Conservation (phyloP, 305 asterid genomes). For the Nicotiana rustica region DNA sequence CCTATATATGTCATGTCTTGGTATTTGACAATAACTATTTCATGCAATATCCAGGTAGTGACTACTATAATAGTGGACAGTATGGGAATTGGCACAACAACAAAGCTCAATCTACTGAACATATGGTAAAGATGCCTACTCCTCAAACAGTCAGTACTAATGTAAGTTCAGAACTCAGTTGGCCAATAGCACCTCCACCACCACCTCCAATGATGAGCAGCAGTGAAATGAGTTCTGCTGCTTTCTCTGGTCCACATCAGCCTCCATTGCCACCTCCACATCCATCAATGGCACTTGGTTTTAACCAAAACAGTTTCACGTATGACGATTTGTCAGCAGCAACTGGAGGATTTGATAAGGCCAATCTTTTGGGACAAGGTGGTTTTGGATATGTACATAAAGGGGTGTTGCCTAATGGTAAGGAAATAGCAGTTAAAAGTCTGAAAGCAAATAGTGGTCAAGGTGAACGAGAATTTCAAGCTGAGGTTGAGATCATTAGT, state of each 20-base stretch:
- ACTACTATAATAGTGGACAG: constrained; percentile 44
- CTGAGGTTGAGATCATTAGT: constrained; percentile 77
- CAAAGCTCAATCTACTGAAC: constrained; percentile 38
- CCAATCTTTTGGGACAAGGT: constrained; percentile 70
- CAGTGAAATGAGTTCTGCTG: constrained; percentile 58
- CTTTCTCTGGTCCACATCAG: constrained; percentile 58
- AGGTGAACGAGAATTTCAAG: constrained; percentile 80
- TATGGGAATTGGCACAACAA: constrained; percentile 49
- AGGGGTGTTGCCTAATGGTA: constrained; percentile 73
- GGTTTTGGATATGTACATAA: constrained; percentile 78
- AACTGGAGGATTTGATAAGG: constrained; percentile 55
- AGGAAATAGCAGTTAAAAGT: constrained; percentile 71
- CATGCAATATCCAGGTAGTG: constrained; percentile 34
- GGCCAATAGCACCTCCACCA: constrained; percentile 66
- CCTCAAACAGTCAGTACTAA: constrained; percentile 45
- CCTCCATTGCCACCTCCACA: constrained; percentile 62
- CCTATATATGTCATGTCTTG: not conserved
- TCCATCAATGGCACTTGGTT: constrained; percentile 55
- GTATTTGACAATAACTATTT: not conserved
- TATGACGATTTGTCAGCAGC: constrained; percentile 63
- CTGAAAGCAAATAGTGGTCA: constrained; percentile 70
- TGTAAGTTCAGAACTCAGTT: constrained; percentile 59
- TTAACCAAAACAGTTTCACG: constrained; percentile 67
- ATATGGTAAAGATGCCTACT: constrained; percentile 42
- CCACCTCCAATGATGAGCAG: constrained; percentile 66